Base-by-base conservation (phyloP, 495 filamentous ascomycete species). In the Aspergillus mulundensis region DNA sequence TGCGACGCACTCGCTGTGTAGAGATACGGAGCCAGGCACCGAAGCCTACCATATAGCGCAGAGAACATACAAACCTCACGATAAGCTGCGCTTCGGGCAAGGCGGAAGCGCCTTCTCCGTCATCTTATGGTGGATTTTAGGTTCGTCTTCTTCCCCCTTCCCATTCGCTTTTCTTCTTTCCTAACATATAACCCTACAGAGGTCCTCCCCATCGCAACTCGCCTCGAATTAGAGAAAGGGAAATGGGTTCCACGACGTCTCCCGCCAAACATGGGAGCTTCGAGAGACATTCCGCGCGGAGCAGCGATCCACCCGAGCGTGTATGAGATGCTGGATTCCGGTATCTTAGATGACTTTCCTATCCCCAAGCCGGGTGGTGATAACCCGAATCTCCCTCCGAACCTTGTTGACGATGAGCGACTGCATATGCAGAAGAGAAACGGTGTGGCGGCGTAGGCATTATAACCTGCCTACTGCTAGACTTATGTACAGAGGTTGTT, bases 121-220 rank as follows among this genome's bases (percentile, higher is more conserved):
- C n/a, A 19, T 56, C 7, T 21, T 55, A 15, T 62, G 55, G 60
- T 62, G 60, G 60, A 55, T 62, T 36, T 23, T 62, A 23, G 60
- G 60, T 58, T 25, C 1, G 54, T 25, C 19, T 46, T 25, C n/a
- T 6, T 5, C 14, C 38, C 6, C 16, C 14, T 23, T 21, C 25
- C 30, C 28, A 18, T 11, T 23, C 7, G 30, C 11, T 28, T 7
- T 19, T 15, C n/a, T 1, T 18, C 11, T 16, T n/a, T n/a, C n/a
- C 34, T 16, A 36, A 34, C 19, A 46, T 14, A 4, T 36, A 2
- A 2, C 20, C 20, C 15, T 21, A 44, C 49, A 73, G 72, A 75
- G 60, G 50, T 61, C 47, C 51, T 73, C 10, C 72, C 71, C 6
- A 44, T 72, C n/a, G 65, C 71, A 30, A 70, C 65, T 2, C 66